Evolutionary conservation across 805 yeast species (phyloP).

Genomic region (Candida argentea): DNA sequence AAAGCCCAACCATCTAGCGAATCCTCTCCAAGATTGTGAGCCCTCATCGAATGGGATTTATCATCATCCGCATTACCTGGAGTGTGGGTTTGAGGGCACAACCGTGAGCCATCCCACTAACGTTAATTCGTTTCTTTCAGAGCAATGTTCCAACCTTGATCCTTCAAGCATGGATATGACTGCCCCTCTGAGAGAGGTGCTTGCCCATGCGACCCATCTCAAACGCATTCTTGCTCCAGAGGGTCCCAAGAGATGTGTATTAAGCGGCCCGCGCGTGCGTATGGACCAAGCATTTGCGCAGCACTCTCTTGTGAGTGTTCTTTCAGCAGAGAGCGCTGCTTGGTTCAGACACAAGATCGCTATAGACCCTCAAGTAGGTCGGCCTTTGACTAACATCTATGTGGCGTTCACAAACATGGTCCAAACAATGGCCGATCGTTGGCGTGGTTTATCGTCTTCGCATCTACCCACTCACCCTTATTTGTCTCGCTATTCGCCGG

Average conservation of each 20-base stretch:
- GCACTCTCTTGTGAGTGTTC: constrained; percentile 9
- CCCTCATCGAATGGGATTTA: background rate
- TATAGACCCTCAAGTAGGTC: constrained; percentile 1
- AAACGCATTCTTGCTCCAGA: background rate
- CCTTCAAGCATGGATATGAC: no score
- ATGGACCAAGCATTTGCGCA: constrained; percentile 7
- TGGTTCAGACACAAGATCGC: constrained; percentile 9
- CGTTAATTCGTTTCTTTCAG: background rate
- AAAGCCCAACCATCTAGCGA: no score
- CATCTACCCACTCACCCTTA: constrained; percentile 4
- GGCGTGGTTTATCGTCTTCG: no score
- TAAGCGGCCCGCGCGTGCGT: background rate
- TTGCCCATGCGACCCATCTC: background rate
- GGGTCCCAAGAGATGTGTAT: background rate
- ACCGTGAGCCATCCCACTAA: no score
- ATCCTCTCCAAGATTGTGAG: no score
- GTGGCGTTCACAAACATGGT: constrained; percentile 5
- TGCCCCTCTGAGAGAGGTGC: background rate
- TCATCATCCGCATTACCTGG: background rate
- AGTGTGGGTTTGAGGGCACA: background rate
- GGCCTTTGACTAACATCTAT: constrained; percentile 9
- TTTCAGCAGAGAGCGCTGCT: constrained; percentile 8
- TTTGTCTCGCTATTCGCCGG: constrained; percentile 4
- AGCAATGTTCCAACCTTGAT: no score
- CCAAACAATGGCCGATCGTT: constrained; percentile 5